These are phyloP conservation scores for Cladophialophora carrionii DNA, from an alignment of 2,329 filamentous ascomycete species.

Conservation along the genomic window DNA sequence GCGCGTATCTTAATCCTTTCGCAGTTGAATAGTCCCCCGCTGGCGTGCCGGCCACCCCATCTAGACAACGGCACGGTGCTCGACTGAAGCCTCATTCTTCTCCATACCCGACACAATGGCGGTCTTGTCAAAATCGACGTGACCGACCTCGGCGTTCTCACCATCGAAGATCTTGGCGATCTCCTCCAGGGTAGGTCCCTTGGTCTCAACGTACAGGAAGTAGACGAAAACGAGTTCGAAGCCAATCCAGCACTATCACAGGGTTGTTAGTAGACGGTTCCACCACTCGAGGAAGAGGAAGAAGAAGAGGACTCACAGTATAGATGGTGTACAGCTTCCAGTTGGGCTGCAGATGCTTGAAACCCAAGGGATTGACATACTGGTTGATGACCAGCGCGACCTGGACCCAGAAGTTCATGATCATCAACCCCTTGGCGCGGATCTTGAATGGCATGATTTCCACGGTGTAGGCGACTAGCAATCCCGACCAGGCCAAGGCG, in stretches of 20 bases:
- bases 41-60: background rate
- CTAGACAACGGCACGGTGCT: slow-evolving; percentile 26
- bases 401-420: slow-evolving; percentile 33
- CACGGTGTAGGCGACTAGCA: slow-evolving; percentile 48
- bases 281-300: background rate
- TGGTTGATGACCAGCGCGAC: slow-evolving; percentile 30
- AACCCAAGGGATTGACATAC: slow-evolving; percentile 31
- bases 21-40: background rate
- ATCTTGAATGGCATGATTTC: slow-evolving; percentile 56
- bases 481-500: slow-evolving; percentile 45
- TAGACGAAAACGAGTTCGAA: slow-evolving; percentile 49
- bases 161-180: slow-evolving; percentile 73
- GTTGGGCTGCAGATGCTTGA: slow-evolving; percentile 27
- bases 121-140: slow-evolving; percentile 54
- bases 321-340: slow-evolving; percentile 34
- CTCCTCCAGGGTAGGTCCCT: slow-evolving; percentile 70
- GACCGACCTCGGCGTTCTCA: slow-evolving; percentile 58
- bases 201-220: slow-evolving; percentile 62
- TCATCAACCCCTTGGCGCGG: slow-evolving; percentile 50
- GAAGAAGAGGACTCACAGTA: slow-evolving; percentile 27
- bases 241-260: slow-evolving; percentile 43
- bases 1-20: background rate
- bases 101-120: slow-evolving; percentile 23
- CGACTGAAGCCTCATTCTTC: slow-evolving; percentile 23
- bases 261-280: background rate